Evolutionary conservation across 106 monocot species (phyloP).

Genomic region (Dendrobium chrysotoxum): DNA sequence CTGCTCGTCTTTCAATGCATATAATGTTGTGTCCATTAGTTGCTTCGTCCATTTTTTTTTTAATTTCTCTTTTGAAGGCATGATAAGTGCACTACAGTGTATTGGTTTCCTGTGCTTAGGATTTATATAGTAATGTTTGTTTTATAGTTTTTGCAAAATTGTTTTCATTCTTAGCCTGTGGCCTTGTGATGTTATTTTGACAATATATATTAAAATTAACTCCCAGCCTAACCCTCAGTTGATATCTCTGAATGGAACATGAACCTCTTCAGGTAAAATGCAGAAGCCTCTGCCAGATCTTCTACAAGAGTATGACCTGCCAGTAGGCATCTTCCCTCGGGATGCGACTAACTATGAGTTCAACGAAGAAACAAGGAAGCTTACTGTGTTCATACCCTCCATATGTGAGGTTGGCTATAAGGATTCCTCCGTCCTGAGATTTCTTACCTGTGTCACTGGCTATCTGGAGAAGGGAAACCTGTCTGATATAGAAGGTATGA

Average conservation of each 20-base stretch:
- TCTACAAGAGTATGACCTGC: conserved; percentile 65
- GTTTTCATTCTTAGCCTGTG: too few species aligned
- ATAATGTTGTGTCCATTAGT: too few species aligned
- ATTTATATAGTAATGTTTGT: too few species aligned
- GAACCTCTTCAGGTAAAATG: conserved; percentile 60
- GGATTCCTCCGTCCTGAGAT: conserved; percentile 75
- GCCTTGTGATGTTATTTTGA: too few species aligned
- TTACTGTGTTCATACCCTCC: conserved; percentile 73
- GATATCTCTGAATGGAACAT: neutral
- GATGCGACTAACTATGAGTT: conserved; percentile 86
- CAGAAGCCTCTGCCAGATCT: conserved; percentile 87
- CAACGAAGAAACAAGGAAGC: conserved; percentile 62
- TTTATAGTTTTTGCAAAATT: too few species aligned
- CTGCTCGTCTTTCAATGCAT: too few species aligned
- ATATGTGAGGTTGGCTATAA: conserved; percentile 86
- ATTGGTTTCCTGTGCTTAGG: too few species aligned
- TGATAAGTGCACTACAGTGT: too few species aligned
- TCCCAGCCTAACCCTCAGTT: neutral
- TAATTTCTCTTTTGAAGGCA: too few species aligned
- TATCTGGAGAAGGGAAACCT: conserved; percentile 85
- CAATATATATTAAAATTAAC: too few species aligned
- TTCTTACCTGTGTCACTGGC: conserved; percentile 59
- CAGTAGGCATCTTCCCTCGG: conserved; percentile 70
- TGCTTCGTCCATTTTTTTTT: too few species aligned
- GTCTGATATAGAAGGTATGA: conserved; percentile 76